Evolutionary conservation across 208 protist species (phyloP).

Genomic region (Novymonas esmeraldas): DNA sequence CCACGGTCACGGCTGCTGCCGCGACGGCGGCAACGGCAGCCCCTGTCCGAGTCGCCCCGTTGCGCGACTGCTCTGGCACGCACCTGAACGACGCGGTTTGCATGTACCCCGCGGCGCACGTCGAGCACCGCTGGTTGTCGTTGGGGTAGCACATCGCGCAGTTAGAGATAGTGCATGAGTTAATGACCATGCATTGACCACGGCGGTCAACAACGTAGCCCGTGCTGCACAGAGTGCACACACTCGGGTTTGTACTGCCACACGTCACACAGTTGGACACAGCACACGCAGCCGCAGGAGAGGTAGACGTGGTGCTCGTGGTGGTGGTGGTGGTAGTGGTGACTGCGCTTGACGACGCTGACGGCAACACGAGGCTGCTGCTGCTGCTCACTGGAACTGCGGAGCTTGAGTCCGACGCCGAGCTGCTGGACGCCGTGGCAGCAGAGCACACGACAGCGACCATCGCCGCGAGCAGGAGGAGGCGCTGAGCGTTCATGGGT

Average conservation of each 20-base stretch:
- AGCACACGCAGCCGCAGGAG: neutral
- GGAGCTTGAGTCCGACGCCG: neutral
- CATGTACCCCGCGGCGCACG: conserved; percentile 2
- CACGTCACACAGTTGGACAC: neutral
- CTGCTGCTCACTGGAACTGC: neutral
- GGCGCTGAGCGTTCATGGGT: neutral
- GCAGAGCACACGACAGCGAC: neutral
- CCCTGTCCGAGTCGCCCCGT: neutral
- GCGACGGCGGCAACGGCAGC: neutral
- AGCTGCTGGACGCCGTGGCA: neutral
- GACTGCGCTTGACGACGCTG: too few species aligned
- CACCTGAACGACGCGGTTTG: neutral
- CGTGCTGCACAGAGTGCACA: neutral
- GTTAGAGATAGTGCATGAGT: conserved; percentile 4
- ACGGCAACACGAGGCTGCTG: neutral
- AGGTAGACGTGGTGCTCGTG: neutral
- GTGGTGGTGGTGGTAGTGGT: neutral
- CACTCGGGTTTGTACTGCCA: neutral
- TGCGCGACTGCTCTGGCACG: neutral
- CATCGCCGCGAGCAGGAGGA: neutral
- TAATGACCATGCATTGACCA: conserved; percentile 3
- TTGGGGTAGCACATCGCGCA: conserved; percentile 1
- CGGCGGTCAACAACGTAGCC: conserved; percentile 7
- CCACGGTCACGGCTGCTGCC: neutral
- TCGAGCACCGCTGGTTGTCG: neutral